These are phyloP conservation scores for Silene uniflora DNA, from an alignment of 148 eudicot species.

Conservation along the genomic window DNA sequence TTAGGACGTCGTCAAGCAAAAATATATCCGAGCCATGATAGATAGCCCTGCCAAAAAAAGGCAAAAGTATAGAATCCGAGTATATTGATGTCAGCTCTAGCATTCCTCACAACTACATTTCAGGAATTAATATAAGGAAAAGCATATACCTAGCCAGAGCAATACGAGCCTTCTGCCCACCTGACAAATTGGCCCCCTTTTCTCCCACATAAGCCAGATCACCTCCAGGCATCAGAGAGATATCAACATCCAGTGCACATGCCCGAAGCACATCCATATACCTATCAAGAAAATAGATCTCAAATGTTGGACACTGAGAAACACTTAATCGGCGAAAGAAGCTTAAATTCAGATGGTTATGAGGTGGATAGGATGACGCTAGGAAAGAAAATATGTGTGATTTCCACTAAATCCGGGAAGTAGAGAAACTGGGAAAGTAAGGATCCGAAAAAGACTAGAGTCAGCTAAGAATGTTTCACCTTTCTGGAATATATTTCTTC, in stretches of 20 bases:
- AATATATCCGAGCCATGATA: slow-evolving; percentile 59
- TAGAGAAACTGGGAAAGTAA: neutral
- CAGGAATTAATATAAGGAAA: slow-evolving; percentile 4
- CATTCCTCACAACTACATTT: neutral
- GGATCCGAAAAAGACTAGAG: slow-evolving; percentile 5
- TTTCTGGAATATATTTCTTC: slow-evolving; percentile 55
- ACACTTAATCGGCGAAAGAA: neutral
- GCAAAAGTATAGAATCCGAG: slow-evolving; percentile 1
- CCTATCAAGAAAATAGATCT: slow-evolving; percentile 32
- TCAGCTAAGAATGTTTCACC: slow-evolving; percentile 36
- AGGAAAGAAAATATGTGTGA: slow-evolving; percentile 2
- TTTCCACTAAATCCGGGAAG: slow-evolving; percentile 1
- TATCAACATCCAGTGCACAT: slow-evolving; percentile 76
- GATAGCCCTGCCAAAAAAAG: slow-evolving; percentile 61
- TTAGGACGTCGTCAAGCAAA: slow-evolving; percentile 88
- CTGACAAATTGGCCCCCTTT: slow-evolving; percentile 84
- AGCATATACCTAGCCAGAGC: slow-evolving; percentile 72
- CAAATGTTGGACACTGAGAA: slow-evolving; percentile 2
- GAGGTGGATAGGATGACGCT: neutral
- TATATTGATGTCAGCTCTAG: neutral
- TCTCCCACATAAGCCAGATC: slow-evolving; percentile 84
- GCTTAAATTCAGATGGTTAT: neutral
- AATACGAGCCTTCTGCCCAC: slow-evolving; percentile 95
- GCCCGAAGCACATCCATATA: slow-evolving; percentile 64
- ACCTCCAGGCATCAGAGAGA: slow-evolving; percentile 75